Conservation (phyloP, 169 alveolate species). For the Plasmodium knowlesi region DNA sequence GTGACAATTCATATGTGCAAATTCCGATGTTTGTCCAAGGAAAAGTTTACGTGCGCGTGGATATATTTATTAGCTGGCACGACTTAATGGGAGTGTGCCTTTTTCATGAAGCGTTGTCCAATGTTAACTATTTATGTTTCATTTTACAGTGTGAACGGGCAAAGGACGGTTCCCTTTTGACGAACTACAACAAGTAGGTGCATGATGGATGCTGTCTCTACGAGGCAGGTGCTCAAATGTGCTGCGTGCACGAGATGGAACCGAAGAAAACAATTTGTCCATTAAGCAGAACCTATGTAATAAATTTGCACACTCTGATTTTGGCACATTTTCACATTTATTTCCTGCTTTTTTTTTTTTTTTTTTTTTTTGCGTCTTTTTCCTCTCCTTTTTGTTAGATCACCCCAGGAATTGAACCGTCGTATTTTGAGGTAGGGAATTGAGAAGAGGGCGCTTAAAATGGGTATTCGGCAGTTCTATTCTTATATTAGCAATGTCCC, state of each 20-base stretch:
- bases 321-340: neutral
- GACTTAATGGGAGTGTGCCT: neutral
- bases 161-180: conserved; percentile 30
- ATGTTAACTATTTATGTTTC: conserved; percentile 1
- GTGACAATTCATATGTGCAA: neutral
- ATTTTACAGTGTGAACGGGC: conserved; percentile 12
- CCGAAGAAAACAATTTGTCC: neutral
- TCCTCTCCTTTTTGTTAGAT: conserved; percentile 18
- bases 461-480: neutral
- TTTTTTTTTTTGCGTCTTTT: neutral
- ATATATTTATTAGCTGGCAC: neutral
- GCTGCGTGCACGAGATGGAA: neutral
- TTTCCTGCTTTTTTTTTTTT: neutral
- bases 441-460: neutral
- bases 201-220: neutral
- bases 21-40: neutral
- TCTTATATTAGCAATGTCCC: neutral
- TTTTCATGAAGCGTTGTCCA: neutral
- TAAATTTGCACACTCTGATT: neutral
- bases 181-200: conserved; percentile 3
- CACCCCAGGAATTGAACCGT: neutral
- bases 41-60: neutral
- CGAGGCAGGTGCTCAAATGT: neutral
- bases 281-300: neutral
- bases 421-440: conserved; percentile 59